phyloP scores from a whole-genome alignment of 768 basidiomycete genomes.

The Trametes cinnabarina region DNA sequence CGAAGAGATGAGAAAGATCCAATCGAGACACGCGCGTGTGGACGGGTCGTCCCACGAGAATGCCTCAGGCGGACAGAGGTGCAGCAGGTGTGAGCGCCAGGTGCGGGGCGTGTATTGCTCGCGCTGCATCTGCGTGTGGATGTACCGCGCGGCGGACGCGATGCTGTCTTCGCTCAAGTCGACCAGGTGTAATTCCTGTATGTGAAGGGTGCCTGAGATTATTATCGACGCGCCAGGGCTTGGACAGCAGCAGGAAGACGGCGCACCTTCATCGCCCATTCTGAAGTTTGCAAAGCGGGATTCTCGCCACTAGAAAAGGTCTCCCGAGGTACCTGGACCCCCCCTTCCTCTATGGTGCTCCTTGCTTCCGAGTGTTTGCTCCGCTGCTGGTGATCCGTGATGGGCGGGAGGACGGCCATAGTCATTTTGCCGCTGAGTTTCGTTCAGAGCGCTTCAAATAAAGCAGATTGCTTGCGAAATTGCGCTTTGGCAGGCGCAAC shows the following conservation, averaged over 20 bases:
- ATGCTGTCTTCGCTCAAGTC: constrained; percentile 60
- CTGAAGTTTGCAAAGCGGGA: constrained; percentile 58
- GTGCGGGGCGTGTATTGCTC: constrained; percentile 77
- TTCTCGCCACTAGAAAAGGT: constrained; percentile 32
- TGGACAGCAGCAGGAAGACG: background rate
- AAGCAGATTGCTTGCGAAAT: too few relatives aligned
- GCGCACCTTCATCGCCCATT: constrained; percentile 57
- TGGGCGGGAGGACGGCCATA: background rate
- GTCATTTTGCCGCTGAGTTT: background rate
- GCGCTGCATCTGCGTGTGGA: constrained; percentile 51
- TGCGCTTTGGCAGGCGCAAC: too few relatives aligned
- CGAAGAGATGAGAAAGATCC: constrained; percentile 86
- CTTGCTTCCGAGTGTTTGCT: background rate
- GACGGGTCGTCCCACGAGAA: constrained; percentile 48
- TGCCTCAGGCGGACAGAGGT: constrained; percentile 69
- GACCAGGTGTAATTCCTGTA: constrained; percentile 59
- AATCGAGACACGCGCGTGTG: constrained; percentile 64
- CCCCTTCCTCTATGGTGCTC: background rate
- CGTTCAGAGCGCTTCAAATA: too few relatives aligned
- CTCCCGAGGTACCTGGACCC: background rate
- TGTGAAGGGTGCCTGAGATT: too few relatives aligned
- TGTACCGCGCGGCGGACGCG: constrained; percentile 62
- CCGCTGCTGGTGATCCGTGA: background rate
- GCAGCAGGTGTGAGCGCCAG: constrained; percentile 76
- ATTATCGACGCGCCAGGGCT: too few relatives aligned